These are phyloP conservation scores for Rhazya stricta DNA, from an alignment of 257 asterid genomes.

Conservation along the genomic window DNA sequence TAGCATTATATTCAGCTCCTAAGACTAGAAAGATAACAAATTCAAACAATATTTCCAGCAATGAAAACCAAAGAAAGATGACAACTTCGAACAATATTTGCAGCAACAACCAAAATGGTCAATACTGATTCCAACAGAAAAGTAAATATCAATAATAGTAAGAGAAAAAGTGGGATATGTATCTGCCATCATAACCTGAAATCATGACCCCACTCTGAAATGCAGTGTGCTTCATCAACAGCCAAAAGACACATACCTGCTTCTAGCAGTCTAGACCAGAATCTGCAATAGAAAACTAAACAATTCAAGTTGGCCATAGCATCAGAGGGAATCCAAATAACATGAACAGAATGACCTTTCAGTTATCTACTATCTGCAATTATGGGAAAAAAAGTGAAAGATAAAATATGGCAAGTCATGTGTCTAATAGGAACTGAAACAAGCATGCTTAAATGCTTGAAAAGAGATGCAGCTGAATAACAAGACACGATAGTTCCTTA, in stretches of 20 bases:
- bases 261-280: slow-evolving; percentile 71
- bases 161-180: neutral
- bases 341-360: neutral
- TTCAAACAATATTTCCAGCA: neutral
- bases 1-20: neutral
- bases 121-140: neutral
- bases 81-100: neutral
- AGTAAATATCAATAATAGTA: neutral
- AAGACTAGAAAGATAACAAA: neutral
- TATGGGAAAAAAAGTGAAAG: neutral
- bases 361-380: neutral
- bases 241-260: slow-evolving; percentile 84
- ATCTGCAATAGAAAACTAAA: slow-evolving; percentile 47
- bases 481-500: neutral
- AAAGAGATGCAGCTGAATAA: neutral
- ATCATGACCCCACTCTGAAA: slow-evolving; percentile 97
- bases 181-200: slow-evolving; percentile 46
- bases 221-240: slow-evolving; percentile 98
- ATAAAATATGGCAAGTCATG: neutral
- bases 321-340: neutral
- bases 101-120: neutral
- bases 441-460: neutral
- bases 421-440: neutral
- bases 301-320: neutral
- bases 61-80: neutral